Base-by-base conservation (phyloP, 305 asterid genomes). In the Fraxinus sp. region DNA sequence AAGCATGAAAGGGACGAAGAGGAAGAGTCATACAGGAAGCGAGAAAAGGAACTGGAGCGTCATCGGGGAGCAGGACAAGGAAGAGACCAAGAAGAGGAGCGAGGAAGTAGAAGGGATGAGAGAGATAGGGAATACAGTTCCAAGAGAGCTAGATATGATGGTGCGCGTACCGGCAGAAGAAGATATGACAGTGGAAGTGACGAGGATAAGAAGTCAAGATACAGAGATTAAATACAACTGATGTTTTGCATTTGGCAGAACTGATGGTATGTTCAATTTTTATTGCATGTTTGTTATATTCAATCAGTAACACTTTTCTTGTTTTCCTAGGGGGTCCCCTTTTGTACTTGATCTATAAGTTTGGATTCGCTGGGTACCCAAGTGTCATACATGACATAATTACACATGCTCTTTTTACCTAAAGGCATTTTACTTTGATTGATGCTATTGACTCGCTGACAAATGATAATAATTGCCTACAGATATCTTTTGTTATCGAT, bases 81-180 rank as follows among this genome's bases (percentile, higher is more conserved):
- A 82, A 83, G 86, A 81, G 90, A 88, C 75, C 72, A 52, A 22
- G 92, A 84, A 85, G 94, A 88, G 78, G 88, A 90, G 37, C 85
- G 26, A 20, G 85, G 73, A 55, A 73, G 88, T 80, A 84, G 83
- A 68, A 87, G 86, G 75, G 87, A 89, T 80, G 92, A 86, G 76
- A 86, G 88, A 81, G 91, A 90, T 5, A 83, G 87, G 84, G 91
- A 84, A 26, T 68, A 83, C 32, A 49, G 87, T 79, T 86, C 88
- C 43, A 92, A 91, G 92, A 92, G 95, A 87, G 85, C 81, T 74
- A 89, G 90, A 78, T 78, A 89, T 80, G 95, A 92, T 74, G 99
- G 91, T 80, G 89, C 46, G 7, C 91, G 83, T 33, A 89, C 92
- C 70, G 78, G 88, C 76, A 90, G 90, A 41, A 89, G 85, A 84